Base-by-base conservation (phyloP, 352 stramenopile genomes). In the Pythium sp. region DNA sequence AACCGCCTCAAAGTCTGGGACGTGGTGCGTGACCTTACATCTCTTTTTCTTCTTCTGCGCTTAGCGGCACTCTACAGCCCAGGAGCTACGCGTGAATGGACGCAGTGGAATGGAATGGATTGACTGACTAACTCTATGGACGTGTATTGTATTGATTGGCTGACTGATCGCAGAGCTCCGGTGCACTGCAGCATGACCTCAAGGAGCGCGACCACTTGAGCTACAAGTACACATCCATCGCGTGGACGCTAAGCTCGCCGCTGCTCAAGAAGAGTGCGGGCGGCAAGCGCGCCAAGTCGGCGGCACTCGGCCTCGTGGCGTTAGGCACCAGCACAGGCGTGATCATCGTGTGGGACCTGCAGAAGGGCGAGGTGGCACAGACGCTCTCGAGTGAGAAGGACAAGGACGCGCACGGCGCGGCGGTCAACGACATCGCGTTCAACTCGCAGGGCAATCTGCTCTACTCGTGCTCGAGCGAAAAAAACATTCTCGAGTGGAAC, bases 1-100 rank as follows among this genome's bases (percentile, higher is more conserved):
- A 85, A 84, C 66, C 86, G 88, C 51, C 79, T 95, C 58, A 91
- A 91, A 76, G 74, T 95, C 53, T 95, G 86, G 86, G 76, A 95
- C 68, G 78, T 91, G 70, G 81, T 88, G 67, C 69, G 80, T 82
- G 24, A 3, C 24, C 24, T 38, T 64, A 0, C 30, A 3, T 32
- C 20, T 53, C 20, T 24, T 15, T 24, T 26, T 43, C 0, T 32
- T 7, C 8, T 14, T 55, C 47, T 6, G 51, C 32, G 8, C 58
- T 6, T 8, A 51, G 14, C 2, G n/a, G 43, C 22, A 43, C 47
- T 32, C 24, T 36, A 1, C 14, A 11, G 9, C 55, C 4, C 8
- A 60, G 26, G 55, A 43, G 30, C 55, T 60, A 34, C 55, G 18
- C 18, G 28, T 12, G 51, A 15, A 59, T 59, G 18, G 28, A 46